Percentiles rank a stretch among this genome's conserved stretches.
phyloP scores from a whole-genome alignment of 192 early-diverging fungal genomes.

The Thamnidium elegans region DNA sequence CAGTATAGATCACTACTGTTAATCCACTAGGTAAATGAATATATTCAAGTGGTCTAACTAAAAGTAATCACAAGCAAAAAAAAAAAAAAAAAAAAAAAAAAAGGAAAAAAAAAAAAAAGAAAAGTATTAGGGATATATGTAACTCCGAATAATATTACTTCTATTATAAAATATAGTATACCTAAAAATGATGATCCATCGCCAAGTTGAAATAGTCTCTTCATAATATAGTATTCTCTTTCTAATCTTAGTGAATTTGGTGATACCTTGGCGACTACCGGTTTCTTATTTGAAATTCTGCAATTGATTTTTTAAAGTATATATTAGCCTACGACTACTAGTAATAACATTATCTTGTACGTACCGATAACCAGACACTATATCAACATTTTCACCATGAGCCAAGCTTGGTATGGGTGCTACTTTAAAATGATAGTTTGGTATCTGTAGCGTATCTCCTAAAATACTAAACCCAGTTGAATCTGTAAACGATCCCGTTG shows the following conservation, averaged over 20 bases:
- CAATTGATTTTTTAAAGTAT: too few relatives aligned
- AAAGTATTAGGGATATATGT: not conserved
- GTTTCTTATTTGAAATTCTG: slow-evolving; percentile 29
- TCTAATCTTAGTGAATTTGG: slow-evolving; percentile 26
- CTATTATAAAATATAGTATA: slow-evolving; percentile 14
- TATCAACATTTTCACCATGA: slow-evolving; percentile 26
- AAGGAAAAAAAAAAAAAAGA: not conserved
- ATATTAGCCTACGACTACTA: too few relatives aligned
- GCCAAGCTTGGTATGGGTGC: slow-evolving; percentile 20
- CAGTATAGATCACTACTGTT: slow-evolving; percentile 25
- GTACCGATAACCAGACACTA: slow-evolving; percentile 26
- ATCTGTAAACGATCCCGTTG: slow-evolving; percentile 25
- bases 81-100: not conserved
- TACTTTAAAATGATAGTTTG: slow-evolving; percentile 28
- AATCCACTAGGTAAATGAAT: slow-evolving; percentile 22
- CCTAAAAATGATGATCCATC: slow-evolving; percentile 31
- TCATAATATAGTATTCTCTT: slow-evolving; percentile 30
- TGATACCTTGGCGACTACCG: slow-evolving; percentile 33
- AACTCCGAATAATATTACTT: not conserved
- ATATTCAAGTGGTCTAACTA: slow-evolving; percentile 30
- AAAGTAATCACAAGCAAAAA: not conserved
- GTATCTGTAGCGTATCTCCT: slow-evolving; percentile 24
- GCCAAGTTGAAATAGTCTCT: slow-evolving; percentile 22
- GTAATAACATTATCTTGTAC: too few relatives aligned
- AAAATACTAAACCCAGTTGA: slow-evolving; percentile 1